phyloP scores from a whole-genome alignment of 345 rosid genomes.

The Passiflora organensis region DNA sequence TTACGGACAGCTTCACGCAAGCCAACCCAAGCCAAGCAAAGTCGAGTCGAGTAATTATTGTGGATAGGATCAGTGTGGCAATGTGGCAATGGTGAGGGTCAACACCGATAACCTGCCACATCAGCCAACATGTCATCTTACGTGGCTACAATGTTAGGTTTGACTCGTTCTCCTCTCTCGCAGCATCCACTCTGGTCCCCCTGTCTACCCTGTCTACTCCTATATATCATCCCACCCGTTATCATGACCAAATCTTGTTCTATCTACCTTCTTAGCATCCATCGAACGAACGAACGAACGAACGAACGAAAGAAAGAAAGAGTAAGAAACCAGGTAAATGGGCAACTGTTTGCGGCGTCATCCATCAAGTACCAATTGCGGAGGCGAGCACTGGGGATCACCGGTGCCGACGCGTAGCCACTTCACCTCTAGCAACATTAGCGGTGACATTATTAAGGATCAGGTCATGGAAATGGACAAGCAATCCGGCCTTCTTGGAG shows the following conservation, averaged over 20 bases:
- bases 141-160: background rate
- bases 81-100: background rate
- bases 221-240: no score
- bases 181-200: no score
- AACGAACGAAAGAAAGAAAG: background rate
- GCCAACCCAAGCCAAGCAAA: no score
- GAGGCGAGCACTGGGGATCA: background rate
- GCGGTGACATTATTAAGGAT: no score
- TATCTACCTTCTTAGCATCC: background rate
- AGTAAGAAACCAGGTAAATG: background rate
- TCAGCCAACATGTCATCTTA: background rate
- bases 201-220: no score
- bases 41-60: no score
- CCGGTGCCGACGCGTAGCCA: background rate
- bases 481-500: slow-evolving; percentile 4
- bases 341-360: background rate
- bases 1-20: no score
- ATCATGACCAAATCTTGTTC: background rate
- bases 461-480: slow-evolving; percentile 9
- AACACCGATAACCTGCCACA: background rate
- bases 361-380: background rate
- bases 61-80: background rate
- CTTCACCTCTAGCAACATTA: no score
- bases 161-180: background rate
- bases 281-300: no score